These are phyloP conservation scores for Cordyceps fumosorosea DNA, from an alignment of 2,329 filamentous ascomycete genomes.

Conservation along the genomic window DNA sequence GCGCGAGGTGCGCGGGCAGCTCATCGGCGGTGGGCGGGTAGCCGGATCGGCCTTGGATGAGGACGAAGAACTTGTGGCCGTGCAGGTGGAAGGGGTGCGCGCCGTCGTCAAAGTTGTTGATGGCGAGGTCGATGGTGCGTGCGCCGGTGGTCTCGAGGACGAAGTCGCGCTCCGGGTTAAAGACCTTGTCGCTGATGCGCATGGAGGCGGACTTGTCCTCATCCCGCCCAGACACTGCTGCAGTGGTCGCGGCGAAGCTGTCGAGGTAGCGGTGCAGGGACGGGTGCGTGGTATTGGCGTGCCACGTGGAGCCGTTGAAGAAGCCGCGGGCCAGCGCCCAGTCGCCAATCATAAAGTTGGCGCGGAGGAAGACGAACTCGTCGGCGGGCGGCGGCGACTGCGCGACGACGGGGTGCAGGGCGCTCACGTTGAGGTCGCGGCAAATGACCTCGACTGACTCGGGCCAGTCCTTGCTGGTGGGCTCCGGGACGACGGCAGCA, in stretches of 20 bases:
- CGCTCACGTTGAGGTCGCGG: conserved; percentile 45
- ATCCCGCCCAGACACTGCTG: no score
- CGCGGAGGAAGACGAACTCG: conserved; percentile 38
- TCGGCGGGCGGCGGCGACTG: conserved; percentile 33
- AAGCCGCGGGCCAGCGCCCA: conserved; percentile 48
- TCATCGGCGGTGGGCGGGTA: conserved; percentile 27
- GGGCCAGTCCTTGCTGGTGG: conserved; percentile 41
- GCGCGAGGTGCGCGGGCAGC: conserved; percentile 21
- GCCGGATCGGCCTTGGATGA: conserved; percentile 25
- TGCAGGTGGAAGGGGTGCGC: conserved; percentile 48
- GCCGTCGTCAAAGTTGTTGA: conserved; percentile 52
- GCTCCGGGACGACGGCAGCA: conserved; percentile 15
- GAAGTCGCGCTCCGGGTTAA: conserved; percentile 28
- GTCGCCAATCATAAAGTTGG: conserved; percentile 49
- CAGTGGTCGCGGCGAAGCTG: neutral
- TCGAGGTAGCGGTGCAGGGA: conserved; percentile 31
- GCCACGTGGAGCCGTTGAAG: conserved; percentile 47
- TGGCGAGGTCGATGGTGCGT: conserved; percentile 49
- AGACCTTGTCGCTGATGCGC: conserved; percentile 25
- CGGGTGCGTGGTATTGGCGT: conserved; percentile 28
- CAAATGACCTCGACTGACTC: conserved; percentile 42
- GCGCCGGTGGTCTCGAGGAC: conserved; percentile 45
- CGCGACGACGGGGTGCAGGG: conserved; percentile 32
- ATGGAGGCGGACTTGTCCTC: conserved; percentile 9
- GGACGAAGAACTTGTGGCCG: conserved; percentile 50